phyloP scores from a whole-genome alignment of 306 rosid genomes.

The Vachellia collinsii region DNA sequence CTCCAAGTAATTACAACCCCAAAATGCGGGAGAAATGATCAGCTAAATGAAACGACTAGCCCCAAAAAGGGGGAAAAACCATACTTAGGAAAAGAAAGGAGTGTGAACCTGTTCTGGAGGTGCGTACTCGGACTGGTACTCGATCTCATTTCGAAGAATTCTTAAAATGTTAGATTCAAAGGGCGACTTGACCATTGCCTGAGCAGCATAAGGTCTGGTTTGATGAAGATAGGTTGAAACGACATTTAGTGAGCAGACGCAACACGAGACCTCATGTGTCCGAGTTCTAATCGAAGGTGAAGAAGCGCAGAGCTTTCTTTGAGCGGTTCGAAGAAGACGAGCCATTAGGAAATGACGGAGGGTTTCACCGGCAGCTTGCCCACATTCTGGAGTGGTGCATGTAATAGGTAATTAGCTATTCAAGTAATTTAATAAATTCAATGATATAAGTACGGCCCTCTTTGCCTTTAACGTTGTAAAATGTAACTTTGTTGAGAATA shows the following conservation, averaged over 20 bases:
- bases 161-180: conserved; percentile 67
- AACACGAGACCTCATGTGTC: not conserved
- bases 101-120: conserved; percentile 74
- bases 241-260: not conserved
- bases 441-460: too few relatives aligned
- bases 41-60: not conserved
- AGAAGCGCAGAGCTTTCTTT: not conserved
- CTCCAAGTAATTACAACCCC: not conserved
- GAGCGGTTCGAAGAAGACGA: too few relatives aligned
- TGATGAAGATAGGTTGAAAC: not conserved
- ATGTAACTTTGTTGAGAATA: too few relatives aligned
- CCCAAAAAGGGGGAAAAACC: too few relatives aligned
- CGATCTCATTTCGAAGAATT: conserved; percentile 64
- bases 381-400: too few relatives aligned
- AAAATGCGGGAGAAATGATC: not conserved
- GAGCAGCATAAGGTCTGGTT: conserved; percentile 10
- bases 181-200: conserved; percentile 52
- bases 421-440: too few relatives aligned
- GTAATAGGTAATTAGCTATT: too few relatives aligned
- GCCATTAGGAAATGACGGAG: too few relatives aligned
- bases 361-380: too few relatives aligned
- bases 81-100: not conserved
- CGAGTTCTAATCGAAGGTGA: not conserved
- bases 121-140: conserved; percentile 58
- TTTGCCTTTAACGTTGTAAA: too few relatives aligned